Conservation (phyloP, 139 green algal genomes). For the Desmodesmus armatus region DNA sequence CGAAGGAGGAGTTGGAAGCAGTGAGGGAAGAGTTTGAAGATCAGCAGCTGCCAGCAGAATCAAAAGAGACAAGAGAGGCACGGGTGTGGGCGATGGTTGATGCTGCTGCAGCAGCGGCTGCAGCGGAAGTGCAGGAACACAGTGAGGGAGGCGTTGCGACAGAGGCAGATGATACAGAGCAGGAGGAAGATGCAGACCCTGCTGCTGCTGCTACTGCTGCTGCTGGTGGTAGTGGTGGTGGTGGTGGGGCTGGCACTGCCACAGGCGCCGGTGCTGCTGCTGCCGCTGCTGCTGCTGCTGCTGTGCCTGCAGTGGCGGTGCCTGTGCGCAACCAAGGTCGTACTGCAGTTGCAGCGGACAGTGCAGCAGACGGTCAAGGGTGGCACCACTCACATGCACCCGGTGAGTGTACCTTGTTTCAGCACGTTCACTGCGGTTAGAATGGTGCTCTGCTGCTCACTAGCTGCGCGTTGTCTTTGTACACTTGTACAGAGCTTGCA, state of each 20-base stretch:
- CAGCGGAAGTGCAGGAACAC: not conserved
- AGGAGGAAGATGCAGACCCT: too few relatives aligned
- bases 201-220: too few relatives aligned
- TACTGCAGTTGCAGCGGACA: slow-evolving; percentile 1
- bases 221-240: too few relatives aligned
- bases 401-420: too few relatives aligned
- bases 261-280: not conserved
- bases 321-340: slow-evolving; percentile 17
- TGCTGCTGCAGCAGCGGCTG: not conserved
- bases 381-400: too few relatives aligned
- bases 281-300: not conserved
- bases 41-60: not conserved
- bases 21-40: not conserved
- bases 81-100: not conserved
- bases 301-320: not conserved
- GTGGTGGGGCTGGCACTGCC: too few relatives aligned
- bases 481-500: too few relatives aligned
- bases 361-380: too few relatives aligned
- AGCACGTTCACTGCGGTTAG: too few relatives aligned
- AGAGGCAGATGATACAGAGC: slow-evolving; percentile 35
- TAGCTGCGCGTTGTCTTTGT: too few relatives aligned
- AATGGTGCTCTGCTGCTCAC: too few relatives aligned
- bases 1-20: not conserved
- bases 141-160: slow-evolving; percentile 8
- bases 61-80: not conserved